Evolutionary conservation across 1,284 basidiomycete genomes (phyloP), one percentile per base, ranked within the genome.

Genomic region (Apiotrichum brassicae): DNA sequence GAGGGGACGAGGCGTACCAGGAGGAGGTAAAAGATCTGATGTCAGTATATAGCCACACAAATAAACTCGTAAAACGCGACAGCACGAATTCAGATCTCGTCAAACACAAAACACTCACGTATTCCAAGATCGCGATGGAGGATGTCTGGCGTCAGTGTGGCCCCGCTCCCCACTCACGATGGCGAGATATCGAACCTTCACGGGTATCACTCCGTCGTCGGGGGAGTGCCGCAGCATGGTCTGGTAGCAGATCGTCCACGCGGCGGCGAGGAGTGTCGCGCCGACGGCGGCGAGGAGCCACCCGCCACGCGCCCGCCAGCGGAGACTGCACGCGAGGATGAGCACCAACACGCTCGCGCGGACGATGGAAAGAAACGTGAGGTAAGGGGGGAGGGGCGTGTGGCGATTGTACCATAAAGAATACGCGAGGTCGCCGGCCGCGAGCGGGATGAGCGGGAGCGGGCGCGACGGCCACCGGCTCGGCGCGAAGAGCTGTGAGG

Each of bases 21-120:
- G 37, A 54, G 41, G 41, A 54, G 48, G 45, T 41, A 50, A 48
- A 50, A 44, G 48, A 54, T 30, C 53, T 54, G 48, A n/a, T n/a
- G n/a, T n/a, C n/a, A n/a, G n/a, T n/a, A n/a, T n/a, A n/a, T n/a
- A n/a, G n/a, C n/a, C n/a, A n/a, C n/a, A n/a, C n/a, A n/a, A n/a
- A n/a, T n/a, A n/a, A n/a, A n/a, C n/a, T n/a, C n/a, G n/a, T n/a
- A n/a, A n/a, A n/a, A n/a, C n/a, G n/a, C n/a, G n/a, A n/a, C n/a
- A n/a, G n/a, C n/a, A n/a, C n/a, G n/a, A n/a, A n/a, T n/a, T n/a
- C n/a, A n/a, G n/a, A n/a, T n/a, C n/a, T n/a, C n/a, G n/a, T n/a
- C n/a, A n/a, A n/a, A n/a, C n/a, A n/a, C n/a, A n/a, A n/a, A n/a
- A n/a, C n/a, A 49, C 53, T 37, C 41, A 54, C 53, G n/a, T 50